Percentiles rank a stretch among this genome's conserved stretches.
phyloP scores from a whole-genome alignment of 2,329 filamentous ascomycete species.

The Epichloe sp. region DNA sequence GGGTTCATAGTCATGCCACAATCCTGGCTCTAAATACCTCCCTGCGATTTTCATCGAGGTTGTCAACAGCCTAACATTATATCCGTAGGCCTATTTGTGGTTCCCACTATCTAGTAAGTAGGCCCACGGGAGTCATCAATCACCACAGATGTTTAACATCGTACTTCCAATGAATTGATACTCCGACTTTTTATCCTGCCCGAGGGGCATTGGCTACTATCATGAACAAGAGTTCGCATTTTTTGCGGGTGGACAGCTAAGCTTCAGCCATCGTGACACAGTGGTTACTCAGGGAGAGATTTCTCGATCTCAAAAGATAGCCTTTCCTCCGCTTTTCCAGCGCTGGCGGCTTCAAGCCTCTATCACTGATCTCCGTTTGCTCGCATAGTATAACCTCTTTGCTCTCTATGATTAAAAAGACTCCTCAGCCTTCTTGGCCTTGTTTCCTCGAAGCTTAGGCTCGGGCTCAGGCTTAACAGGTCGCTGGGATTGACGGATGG shows the following conservation, averaged over 20 bases:
- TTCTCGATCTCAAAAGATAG: not conserved
- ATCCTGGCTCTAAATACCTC: too few relatives aligned
- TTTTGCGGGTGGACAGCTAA: not conserved
- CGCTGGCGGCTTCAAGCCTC: not conserved
- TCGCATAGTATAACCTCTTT: not conserved
- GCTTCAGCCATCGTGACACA: not conserved
- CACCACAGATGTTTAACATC: not conserved
- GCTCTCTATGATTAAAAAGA: conserved; percentile 16
- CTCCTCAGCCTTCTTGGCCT: conserved; percentile 59
- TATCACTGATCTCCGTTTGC: not conserved
- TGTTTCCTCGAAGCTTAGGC: conserved; percentile 64
- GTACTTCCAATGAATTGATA: not conserved
- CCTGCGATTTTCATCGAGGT: too few relatives aligned
- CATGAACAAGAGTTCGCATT: not conserved
- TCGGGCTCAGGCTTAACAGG: conserved; percentile 62
- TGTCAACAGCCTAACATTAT: too few relatives aligned
- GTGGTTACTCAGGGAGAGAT: not conserved
- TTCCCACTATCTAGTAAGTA: too few relatives aligned
- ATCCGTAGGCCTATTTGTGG: too few relatives aligned
- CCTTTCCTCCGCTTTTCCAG: not conserved
- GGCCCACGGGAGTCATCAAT: not conserved
- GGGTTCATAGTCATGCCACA: too few relatives aligned
- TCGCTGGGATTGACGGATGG: conserved; percentile 68
- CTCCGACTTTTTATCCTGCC: not conserved
- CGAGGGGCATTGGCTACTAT: not conserved